Base-by-base conservation (phyloP, 768 basidiomycete genomes). In the Naganishia onofrii region DNA sequence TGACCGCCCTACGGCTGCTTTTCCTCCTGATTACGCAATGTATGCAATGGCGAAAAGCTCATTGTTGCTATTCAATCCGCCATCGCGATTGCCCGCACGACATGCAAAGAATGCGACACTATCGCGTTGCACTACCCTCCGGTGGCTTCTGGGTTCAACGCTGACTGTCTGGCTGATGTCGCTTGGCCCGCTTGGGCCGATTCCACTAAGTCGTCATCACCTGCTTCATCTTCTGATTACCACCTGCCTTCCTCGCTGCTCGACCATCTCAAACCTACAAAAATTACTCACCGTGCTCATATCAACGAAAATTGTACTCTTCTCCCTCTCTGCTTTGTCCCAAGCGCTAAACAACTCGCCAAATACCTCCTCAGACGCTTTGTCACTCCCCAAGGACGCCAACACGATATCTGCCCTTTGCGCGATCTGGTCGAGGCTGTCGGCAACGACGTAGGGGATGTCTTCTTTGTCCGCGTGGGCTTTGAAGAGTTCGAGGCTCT, bases 221-320 rank as follows among this genome's bases (percentile, higher is more conserved):
- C 34, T 36, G 34, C 12, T 12, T 36, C 34, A 5, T 36, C 34
- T 12, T 36, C 34, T n/a, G n/a, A 36, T 15, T 15, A 42, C 42
- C 15, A 42, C 42, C 42, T n/a, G 13, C 42, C 42, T 17, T 17
- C 36, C 17, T 26, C 29, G 32, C 48, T 23, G 69, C 60, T 32
- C 17, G 1, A 3, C 2, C 48, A 26, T 64, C 19, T 44, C 60
- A 19, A 19, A 32, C 17, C 53, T 34, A n/a, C 34, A 26, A 38
- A 31, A 42, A 2, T 66, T n/a, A 82, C 87, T 68, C 67, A 91
- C 90, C 2, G 92, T 94, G 81, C 88, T 88, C 15, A 89, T 91
- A 74, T 94, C 92, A 36, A 92, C 88, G 72, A 93, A 92, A 55
- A 91, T 89, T 78, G 88, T 92, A 73, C 82, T 84, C 8, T 70